These are phyloP conservation scores for Paxillus ammoniavirescens DNA, from an alignment of 768 basidiomycete genomes.

Conservation along the genomic window DNA sequence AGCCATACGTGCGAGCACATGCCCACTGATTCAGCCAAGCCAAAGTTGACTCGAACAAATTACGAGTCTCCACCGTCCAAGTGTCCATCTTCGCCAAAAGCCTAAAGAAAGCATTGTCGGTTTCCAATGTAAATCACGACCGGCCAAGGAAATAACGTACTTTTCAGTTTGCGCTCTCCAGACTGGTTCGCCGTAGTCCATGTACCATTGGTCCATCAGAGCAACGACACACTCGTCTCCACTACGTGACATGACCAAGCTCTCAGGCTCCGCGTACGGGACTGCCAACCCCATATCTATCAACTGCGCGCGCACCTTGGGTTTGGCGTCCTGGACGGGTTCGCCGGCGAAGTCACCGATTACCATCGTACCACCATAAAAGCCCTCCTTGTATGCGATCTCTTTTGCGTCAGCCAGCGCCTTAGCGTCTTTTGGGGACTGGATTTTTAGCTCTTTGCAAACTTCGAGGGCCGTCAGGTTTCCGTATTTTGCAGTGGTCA, in stretches of 20 bases:
- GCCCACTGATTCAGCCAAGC: conserved; percentile 99
- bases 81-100: conserved; percentile 84
- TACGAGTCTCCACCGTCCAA: conserved; percentile 87
- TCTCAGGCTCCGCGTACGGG: conserved; percentile 95
- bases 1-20: conserved; percentile 95
- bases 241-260: conserved; percentile 82
- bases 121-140: conserved; percentile 6
- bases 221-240: conserved; percentile 98
- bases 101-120: conserved; percentile 36
- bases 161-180: conserved; percentile 87
- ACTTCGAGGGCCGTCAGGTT: conserved; percentile 83
- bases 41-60: conserved; percentile 88
- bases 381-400: conserved; percentile 97
- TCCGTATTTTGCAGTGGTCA: conserved; percentile 90
- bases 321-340: conserved; percentile 88
- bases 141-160: conserved; percentile 42
- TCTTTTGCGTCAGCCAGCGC: conserved; percentile 96
- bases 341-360: conserved; percentile 89
- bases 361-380: conserved; percentile 91
- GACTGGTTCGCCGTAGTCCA: conserved; percentile 90
- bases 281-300: conserved; percentile 77
- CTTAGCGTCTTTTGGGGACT: conserved; percentile 91
- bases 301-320: conserved; percentile 81
- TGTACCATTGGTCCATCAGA: conserved; percentile 98
- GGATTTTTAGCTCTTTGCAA: conserved; percentile 88